phyloP scores from a whole-genome alignment of 805 yeast species.

The Wickerhamiella parazyma region DNA sequence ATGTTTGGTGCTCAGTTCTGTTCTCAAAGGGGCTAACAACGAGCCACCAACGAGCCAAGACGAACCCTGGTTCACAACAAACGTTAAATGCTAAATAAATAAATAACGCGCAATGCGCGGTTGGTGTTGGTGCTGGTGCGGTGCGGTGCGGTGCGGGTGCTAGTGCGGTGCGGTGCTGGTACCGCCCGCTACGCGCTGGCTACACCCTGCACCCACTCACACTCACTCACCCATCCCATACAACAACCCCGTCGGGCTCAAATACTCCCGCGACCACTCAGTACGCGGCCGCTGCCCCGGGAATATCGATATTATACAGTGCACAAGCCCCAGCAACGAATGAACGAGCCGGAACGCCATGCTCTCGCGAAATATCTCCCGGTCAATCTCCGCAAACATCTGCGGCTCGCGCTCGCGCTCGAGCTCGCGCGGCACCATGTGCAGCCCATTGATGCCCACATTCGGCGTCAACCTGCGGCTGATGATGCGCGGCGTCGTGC shows the following conservation, averaged over 20 bases:
- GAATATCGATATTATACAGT: slow-evolving; percentile 16
- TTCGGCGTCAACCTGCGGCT: slow-evolving; percentile 12
- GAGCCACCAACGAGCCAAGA: too few relatives aligned
- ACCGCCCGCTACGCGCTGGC: too few relatives aligned
- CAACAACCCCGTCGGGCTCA: slow-evolving; percentile 16
- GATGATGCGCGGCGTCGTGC: slow-evolving; percentile 13
- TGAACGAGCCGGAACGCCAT: slow-evolving; percentile 13
- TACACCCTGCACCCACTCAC: background rate
- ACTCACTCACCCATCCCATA: slow-evolving; percentile 9
- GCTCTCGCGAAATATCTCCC: background rate
- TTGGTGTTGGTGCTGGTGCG: too few relatives aligned
- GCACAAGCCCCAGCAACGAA: slow-evolving; percentile 17
- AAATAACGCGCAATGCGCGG: too few relatives aligned
- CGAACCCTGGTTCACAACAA: too few relatives aligned
- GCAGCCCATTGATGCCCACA: slow-evolving; percentile 17
- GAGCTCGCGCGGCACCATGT: slow-evolving; percentile 9
- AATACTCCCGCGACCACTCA: slow-evolving; percentile 17
- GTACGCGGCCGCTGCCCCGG: slow-evolving; percentile 10
- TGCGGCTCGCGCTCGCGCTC: too few relatives aligned
- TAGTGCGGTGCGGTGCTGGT: too few relatives aligned
- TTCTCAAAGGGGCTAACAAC: too few relatives aligned
- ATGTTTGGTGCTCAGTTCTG: too few relatives aligned
- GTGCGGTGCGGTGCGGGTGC: too few relatives aligned
- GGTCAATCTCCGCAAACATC: background rate
- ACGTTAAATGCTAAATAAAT: background rate